Conservation (phyloP, 306 rosid genomes). For the Cucumis melo region DNA sequence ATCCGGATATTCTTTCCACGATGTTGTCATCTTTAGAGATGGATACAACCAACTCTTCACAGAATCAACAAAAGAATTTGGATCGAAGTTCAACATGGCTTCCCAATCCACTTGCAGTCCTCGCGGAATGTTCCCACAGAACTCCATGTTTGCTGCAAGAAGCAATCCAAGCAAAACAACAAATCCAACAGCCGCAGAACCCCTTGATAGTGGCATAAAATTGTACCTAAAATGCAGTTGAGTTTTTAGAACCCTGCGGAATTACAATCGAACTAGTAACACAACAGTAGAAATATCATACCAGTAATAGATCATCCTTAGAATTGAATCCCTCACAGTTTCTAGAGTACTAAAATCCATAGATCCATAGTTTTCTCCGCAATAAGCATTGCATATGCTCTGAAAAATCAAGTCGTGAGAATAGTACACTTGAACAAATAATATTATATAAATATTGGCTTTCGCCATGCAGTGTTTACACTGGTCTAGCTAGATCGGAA, state of each 20-base stretch:
- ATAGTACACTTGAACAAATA: neutral
- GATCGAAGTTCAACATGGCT: constrained; percentile 63
- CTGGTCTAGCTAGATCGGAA: neutral
- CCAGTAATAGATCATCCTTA: constrained; percentile 98
- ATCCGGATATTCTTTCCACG: constrained; percentile 91
- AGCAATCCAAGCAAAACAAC: constrained; percentile 73
- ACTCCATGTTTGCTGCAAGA: constrained; percentile 95
- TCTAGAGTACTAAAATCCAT: constrained; percentile 56
- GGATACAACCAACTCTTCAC: constrained; percentile 82
- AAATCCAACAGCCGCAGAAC: constrained; percentile 81
- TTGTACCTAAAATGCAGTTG: constrained; percentile 56
- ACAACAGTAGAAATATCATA: constrained; percentile 17
- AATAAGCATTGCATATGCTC: constrained; percentile 74
- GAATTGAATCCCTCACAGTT: constrained; percentile 80
- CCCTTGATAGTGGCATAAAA: constrained; percentile 95
- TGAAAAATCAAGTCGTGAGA: constrained; percentile 16
- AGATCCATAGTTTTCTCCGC: constrained; percentile 84
- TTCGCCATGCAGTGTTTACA: neutral
- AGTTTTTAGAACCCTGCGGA: neutral
- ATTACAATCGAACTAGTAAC: constrained; percentile 5
- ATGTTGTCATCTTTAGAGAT: constrained; percentile 60
- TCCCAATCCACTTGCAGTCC: constrained; percentile 95
- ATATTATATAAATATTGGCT: neutral
- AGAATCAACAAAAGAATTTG: constrained; percentile 54
- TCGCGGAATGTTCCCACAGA: constrained; percentile 69